Evolutionary conservation across 495 filamentous ascomycete species (phyloP), one percentile per base, ranked within the genome.

Genomic region (Annulohypoxylon bovei): DNA sequence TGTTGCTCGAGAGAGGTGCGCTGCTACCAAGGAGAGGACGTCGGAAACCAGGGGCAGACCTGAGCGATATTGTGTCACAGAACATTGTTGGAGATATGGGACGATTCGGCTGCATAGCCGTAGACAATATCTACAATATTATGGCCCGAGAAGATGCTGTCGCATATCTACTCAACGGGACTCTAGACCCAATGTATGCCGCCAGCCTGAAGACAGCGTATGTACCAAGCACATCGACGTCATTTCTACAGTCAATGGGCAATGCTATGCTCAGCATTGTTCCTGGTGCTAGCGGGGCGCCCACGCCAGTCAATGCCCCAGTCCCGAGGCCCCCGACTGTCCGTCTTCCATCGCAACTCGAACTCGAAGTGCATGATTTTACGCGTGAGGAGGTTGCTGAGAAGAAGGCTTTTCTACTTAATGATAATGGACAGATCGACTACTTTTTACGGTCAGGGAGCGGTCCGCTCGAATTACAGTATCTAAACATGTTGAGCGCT

Each of bases 71-170:
- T 59, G 77, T 81, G 6, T 84, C 88, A 39, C 84, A 81, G 40
- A 86, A 89, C 25, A 85, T 98, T 42, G 89, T 90, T 37, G 94
- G 92, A 6, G 88, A 94, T 47, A 82, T 84, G 12, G 94, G 91
- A 52, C 87, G 81, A 11, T 97, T 93, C 76, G 95, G 95, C 27
- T 99, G 95, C 78, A 80, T 98, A 37, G 92, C 94, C 4, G 92
- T 97, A 7, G 93, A 97, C 73, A 99, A 99, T 76, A 85, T 99
- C 47, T 99, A 98, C 85, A 99, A 99, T 76, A 88, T 99, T 67
- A 86, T 98, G 75, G 77, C 82, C 30, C 82, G 81, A 65, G 87
- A 86, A 74, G 83, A 90, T 77, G 78, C 93, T 47, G 95, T 99
- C 40, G 92, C 93, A 14, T 98, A 98, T 79, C 86, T 92, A 18